Conservation (phyloP, 208 protist genomes). For the Porcisia hertigi region DNA sequence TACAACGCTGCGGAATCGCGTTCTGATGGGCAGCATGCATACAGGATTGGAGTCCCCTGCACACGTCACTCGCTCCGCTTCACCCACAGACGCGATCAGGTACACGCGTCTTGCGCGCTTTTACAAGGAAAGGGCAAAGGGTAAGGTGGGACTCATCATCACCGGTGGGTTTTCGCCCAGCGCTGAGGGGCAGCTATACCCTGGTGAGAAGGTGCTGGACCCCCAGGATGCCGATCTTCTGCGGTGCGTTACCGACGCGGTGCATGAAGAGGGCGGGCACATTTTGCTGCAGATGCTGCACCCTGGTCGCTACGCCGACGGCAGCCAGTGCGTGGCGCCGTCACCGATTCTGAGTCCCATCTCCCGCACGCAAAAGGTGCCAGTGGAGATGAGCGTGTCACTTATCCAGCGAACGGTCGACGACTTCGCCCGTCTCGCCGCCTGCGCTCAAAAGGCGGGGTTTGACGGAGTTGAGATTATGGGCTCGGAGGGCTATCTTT, state of each 20-base stretch:
- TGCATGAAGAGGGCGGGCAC: conserved; percentile 86
- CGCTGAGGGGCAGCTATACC: conserved; percentile 66
- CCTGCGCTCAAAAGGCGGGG: conserved; percentile 88
- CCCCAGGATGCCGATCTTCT: conserved; percentile 64
- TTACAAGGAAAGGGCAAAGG: conserved; percentile 81
- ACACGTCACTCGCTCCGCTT: conserved; percentile 20
- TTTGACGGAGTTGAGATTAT: conserved; percentile 96
- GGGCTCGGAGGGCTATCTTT: conserved; percentile 91
- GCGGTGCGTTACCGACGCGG: conserved; percentile 76
- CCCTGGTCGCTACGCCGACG: conserved; percentile 75
- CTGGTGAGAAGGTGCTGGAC: conserved; percentile 66
- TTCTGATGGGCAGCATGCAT: conserved; percentile 86
- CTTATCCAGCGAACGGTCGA: conserved; percentile 82
- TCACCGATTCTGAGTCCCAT: conserved; percentile 62
- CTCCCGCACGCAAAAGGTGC: conserved; percentile 51
- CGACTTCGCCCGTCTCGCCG: conserved; percentile 80
- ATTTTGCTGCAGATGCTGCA: conserved; percentile 94
- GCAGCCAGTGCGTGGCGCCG: conserved; percentile 50
- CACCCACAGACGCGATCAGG: conserved; percentile 49
- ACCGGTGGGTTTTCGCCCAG: conserved; percentile 89
- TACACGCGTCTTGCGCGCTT: conserved; percentile 68
- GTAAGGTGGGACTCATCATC: conserved; percentile 89
- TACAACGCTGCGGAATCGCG: conserved; percentile 71
- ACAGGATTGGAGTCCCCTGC: conserved; percentile 63
- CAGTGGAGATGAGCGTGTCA: conserved; percentile 57